A percentile compares a stretch with the other conserved stretches of the same genome.
These are phyloP conservation scores for Haplosporangium sp. DNA, from an alignment of 371 early-diverging fungal species.

Conservation along the genomic window DNA sequence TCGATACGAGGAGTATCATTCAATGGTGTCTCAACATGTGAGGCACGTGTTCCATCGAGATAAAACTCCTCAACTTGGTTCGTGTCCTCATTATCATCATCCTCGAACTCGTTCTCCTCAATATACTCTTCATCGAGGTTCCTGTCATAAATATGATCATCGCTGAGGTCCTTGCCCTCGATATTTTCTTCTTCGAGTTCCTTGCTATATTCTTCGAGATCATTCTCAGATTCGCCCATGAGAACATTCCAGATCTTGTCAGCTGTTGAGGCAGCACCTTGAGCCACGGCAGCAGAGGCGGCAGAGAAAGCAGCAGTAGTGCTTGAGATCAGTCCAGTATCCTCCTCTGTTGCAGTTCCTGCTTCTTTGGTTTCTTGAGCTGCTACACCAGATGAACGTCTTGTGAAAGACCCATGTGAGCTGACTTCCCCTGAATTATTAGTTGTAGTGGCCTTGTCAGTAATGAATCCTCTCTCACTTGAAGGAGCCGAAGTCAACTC, in stretches of 20 bases:
- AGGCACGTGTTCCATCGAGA: no score
- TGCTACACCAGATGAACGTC: background rate
- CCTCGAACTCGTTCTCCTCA: background rate
- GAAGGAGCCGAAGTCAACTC: background rate
- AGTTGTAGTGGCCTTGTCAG: conserved; percentile 29
- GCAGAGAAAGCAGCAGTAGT: conserved; percentile 7
- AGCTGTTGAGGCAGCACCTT: conserved; percentile 1
- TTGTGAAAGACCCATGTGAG: background rate
- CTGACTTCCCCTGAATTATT: background rate
- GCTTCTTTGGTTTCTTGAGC: background rate
- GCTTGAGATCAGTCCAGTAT: background rate
- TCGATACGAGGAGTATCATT: no score
- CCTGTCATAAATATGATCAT: no score
- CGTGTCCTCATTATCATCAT: background rate
- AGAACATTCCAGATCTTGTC: background rate
- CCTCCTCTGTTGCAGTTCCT: background rate
- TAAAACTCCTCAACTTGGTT: background rate
- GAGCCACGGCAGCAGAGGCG: conserved; percentile 11
- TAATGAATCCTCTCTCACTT: background rate
- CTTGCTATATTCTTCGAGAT: no score
- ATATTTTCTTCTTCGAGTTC: no score
- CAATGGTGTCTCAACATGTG: no score
- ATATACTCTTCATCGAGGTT: no score
- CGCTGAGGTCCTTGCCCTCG: no score
- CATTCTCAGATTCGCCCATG: background rate